Evolutionary conservation across 148 eudicot species (phyloP).

Genomic region (Chenopodium formosanum): DNA sequence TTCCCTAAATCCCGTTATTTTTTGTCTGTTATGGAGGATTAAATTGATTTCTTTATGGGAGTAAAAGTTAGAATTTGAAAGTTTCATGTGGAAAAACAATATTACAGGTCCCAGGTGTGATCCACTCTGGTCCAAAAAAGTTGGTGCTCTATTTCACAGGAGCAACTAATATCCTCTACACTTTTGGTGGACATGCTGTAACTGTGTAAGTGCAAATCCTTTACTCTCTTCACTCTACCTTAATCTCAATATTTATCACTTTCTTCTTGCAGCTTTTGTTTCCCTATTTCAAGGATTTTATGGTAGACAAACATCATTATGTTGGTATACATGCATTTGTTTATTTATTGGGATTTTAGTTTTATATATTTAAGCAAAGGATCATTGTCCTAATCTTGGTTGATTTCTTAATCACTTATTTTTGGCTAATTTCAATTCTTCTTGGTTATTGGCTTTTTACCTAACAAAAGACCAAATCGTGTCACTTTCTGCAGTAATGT

Average conservation of each 20-base stretch:
- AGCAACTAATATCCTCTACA: constrained; percentile 71
- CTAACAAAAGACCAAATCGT: constrained; percentile 9
- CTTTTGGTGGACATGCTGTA: constrained; percentile 81
- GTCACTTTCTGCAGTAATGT: not conserved
- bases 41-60: constrained; percentile 11
- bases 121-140: constrained; percentile 58
- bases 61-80: constrained; percentile 4
- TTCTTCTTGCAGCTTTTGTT: constrained; percentile 34
- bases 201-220: constrained; percentile 56
- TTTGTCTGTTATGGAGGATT: constrained; percentile 15
- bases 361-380: constrained; percentile 14
- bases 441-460: constrained; percentile 11
- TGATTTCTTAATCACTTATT: not conserved
- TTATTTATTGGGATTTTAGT: not conserved
- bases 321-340: constrained; percentile 2
- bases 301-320: constrained; percentile 31
- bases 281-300: constrained; percentile 11
- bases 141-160: constrained; percentile 64
- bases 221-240: not conserved
- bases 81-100: constrained; percentile 2
- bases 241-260: not conserved
- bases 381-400: constrained; percentile 1
- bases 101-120: constrained; percentile 51
- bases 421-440: constrained; percentile 2
- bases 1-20: constrained; percentile 9